Base-by-base conservation (phyloP, 2,329 filamentous ascomycete species). In the Drechslerella coelobrocha region DNA sequence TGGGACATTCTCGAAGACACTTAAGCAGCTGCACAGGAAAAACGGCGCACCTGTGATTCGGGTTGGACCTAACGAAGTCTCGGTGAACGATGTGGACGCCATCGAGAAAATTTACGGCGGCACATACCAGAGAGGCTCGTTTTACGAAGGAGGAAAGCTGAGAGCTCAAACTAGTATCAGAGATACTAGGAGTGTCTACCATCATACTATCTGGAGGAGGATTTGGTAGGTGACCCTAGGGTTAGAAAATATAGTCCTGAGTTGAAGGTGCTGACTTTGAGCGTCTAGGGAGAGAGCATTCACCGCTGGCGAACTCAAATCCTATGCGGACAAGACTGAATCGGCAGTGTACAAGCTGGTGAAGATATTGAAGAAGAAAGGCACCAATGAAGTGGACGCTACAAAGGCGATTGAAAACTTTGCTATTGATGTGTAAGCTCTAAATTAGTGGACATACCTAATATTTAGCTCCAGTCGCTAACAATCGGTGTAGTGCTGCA, bases 131-230 rank as follows among this genome's bases (percentile, higher is more conserved):
- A 29, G 57, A 29, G 57, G 57, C 0, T 48, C 57, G 21, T 69
- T 69, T 21, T 69, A 62, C 23, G 65, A 69, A 39, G 57, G 51
- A 21, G 56, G 63, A 7, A 69, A 50, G 26, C 43, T 69, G 57
- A 69, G 57, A 24, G 65, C 52, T 10, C 43, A 61, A 2, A 26
- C 45, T 2, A 56, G 39, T 10, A 62, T 62, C 14, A 39, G 27
- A 10, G 65, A 69, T 29, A 69, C 65, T 19, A 57, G 65, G n/a
- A 62, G 52, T 26, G 26, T 41, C 17, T 68, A 62, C 23, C 65
- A 57, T 34, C 65, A 69, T 57, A 37, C 29, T 21, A 69, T 69
- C n/a, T 69, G 65, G 65, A 62, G 65, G 29, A 51, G 65, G 24
- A 69, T 69, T 31, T 62, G 65, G 57, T 69, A 57, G 53, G 52